These are phyloP conservation scores for Fusarium sp. DNA, from an alignment of 2,329 filamentous ascomycete species.

Conservation along the genomic window DNA sequence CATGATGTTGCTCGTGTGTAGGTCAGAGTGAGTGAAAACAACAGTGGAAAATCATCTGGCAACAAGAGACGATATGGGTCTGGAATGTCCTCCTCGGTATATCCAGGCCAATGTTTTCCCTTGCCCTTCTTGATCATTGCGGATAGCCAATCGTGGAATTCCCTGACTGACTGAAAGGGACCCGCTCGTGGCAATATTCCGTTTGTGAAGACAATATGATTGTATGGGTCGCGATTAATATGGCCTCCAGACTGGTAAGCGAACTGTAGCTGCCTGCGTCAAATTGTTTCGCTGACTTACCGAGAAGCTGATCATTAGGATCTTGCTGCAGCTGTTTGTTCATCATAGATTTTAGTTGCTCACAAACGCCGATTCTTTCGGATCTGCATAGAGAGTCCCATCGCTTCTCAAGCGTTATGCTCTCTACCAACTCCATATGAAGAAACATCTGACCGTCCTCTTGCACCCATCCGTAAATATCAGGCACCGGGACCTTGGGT, in stretches of 20 bases:
- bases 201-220: too few relatives aligned
- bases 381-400: background rate
- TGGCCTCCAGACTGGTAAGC: too few relatives aligned
- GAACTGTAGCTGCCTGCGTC: too few relatives aligned
- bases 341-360: constrained; percentile 5
- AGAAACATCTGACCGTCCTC: constrained; percentile 2
- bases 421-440: constrained; percentile 19
- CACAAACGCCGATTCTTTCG: constrained; percentile 1
- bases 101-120: background rate
- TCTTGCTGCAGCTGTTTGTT: background rate
- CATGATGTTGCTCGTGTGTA: constrained; percentile 30
- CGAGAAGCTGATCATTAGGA: constrained; percentile 12
- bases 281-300: background rate
- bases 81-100: background rate
- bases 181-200: too few relatives aligned
- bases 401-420: constrained; percentile 5
- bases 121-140: background rate
- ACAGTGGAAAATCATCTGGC: background rate
- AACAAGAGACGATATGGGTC: constrained; percentile 15
- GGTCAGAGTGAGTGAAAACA: constrained; percentile 27
- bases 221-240: too few relatives aligned
- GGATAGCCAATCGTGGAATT: constrained; percentile 30
- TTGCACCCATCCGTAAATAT: constrained; percentile 23
- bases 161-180: background rate
- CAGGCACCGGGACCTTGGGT: constrained; percentile 11